Percentiles rank a stretch among this genome's conserved stretches.
Conservation (phyloP, 139 green algal species). For the Pleodorina starrii region DNA sequence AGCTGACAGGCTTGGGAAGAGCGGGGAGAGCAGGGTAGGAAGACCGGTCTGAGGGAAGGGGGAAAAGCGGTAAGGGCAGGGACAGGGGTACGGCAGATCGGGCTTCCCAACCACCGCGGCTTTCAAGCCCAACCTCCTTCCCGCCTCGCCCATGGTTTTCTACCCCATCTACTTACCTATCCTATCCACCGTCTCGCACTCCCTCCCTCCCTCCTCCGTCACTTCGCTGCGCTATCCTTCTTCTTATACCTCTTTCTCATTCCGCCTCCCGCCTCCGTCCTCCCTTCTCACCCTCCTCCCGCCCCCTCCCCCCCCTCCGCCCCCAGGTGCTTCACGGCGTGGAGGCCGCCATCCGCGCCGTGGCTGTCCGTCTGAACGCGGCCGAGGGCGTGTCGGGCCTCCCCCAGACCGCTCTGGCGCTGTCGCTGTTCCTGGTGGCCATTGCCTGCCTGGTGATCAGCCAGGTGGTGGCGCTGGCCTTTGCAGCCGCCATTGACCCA, state of each 20-base stretch:
- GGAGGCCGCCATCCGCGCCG: not conserved
- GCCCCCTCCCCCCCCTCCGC: not conserved
- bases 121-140: too few species aligned
- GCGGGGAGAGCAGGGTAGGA: too few species aligned
- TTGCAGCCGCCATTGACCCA: not conserved
- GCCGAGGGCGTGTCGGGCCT: conserved; percentile 35
- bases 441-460: conserved; percentile 4
- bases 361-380: not conserved
- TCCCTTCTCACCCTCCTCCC: not conserved
- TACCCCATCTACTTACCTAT: not conserved
- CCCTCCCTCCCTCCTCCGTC: not conserved
- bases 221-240: too few species aligned
- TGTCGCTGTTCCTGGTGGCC: conserved; percentile 14
- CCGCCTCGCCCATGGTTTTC: too few species aligned
- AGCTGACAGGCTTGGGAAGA: too few species aligned
- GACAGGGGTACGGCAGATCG: too few species aligned
- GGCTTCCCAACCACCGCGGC: too few species aligned
- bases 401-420: conserved; percentile 42
- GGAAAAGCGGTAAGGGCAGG: too few species aligned
- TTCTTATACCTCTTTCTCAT: too few species aligned
- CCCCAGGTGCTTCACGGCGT: not conserved
- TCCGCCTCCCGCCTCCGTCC: not conserved
- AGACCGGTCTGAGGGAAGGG: too few species aligned
- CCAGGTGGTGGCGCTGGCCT: conserved; percentile 27
- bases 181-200: not conserved